These are phyloP conservation scores for Tricholoma terreum DNA, from an alignment of 768 basidiomycete species.

Conservation along the genomic window DNA sequence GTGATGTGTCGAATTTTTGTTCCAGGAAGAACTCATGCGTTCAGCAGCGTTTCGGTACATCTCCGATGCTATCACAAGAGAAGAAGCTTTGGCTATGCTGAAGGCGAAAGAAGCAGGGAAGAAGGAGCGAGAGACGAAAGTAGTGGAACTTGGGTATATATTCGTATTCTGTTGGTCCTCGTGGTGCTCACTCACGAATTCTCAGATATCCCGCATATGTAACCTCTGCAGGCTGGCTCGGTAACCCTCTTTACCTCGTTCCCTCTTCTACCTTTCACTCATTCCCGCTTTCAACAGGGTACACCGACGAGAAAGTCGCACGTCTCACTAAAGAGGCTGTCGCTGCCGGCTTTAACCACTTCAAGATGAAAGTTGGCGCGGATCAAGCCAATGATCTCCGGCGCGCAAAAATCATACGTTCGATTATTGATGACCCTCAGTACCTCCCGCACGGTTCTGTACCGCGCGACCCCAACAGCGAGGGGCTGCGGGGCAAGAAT, in stretches of 20 bases:
- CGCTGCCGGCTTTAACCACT: slow-evolving; percentile 90
- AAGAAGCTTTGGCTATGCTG: slow-evolving; percentile 83
- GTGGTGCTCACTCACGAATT: background rate
- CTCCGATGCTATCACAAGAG: slow-evolving; percentile 87
- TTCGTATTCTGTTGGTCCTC: background rate
- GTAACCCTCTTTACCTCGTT: slow-evolving; percentile 27
- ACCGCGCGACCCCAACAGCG: slow-evolving; percentile 57
- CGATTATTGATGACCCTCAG: slow-evolving; percentile 91
- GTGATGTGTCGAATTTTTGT: background rate
- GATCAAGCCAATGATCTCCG: slow-evolving; percentile 79
- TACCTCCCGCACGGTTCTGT: slow-evolving; percentile 62
- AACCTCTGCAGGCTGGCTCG: slow-evolving; percentile 91
- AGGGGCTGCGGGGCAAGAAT: slow-evolving; percentile 80
- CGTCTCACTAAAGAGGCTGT: slow-evolving; percentile 86
- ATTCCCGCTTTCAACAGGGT: slow-evolving; percentile 46
- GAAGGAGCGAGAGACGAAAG: slow-evolving; percentile 72
- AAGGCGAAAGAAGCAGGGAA: slow-evolving; percentile 75
- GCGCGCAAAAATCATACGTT: slow-evolving; percentile 85
- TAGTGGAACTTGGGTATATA: slow-evolving; percentile 61
- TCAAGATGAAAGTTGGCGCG: slow-evolving; percentile 98
- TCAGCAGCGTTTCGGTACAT: slow-evolving; percentile 86
- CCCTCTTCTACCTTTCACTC: background rate
- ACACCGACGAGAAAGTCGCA: slow-evolving; percentile 88
- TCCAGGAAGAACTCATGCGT: slow-evolving; percentile 73
- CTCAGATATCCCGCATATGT: slow-evolving; percentile 89